Percentiles rank a stretch among this genome's conserved stretches.
Conservation (phyloP, 768 basidiomycete genomes). For the Chlorophyllum brunneum region DNA sequence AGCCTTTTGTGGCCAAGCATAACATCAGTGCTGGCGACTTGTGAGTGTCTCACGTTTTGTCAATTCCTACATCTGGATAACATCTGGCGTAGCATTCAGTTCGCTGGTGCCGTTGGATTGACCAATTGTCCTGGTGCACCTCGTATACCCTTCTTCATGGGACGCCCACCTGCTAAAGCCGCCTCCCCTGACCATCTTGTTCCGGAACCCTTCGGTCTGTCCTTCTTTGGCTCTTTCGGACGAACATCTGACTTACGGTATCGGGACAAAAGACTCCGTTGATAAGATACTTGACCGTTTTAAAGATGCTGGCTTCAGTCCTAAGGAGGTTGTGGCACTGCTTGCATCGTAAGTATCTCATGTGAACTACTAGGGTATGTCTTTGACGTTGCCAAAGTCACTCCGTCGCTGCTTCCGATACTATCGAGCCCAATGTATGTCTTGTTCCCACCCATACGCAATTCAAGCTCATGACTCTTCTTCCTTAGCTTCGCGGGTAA, state of each 20-base stretch:
- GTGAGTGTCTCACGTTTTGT: slow-evolving; percentile 23
- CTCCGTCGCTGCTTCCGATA: slow-evolving; percentile 7
- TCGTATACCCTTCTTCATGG: slow-evolving; percentile 35
- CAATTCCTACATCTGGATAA: not conserved
- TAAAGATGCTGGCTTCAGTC: slow-evolving; percentile 20
- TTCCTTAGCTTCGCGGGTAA: slow-evolving; percentile 6
- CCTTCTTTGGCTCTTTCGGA: not conserved
- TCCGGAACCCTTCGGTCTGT: slow-evolving; percentile 18
- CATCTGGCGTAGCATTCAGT: slow-evolving; percentile 32
- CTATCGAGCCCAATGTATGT: slow-evolving; percentile 6
- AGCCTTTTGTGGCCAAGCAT: slow-evolving; percentile 29
- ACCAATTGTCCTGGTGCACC: slow-evolving; percentile 43
- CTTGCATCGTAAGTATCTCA: slow-evolving; percentile 8
- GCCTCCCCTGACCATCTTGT: slow-evolving; percentile 27
- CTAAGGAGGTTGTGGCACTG: slow-evolving; percentile 15
- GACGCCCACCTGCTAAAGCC: slow-evolving; percentile 29
- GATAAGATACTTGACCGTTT: slow-evolving; percentile 19
- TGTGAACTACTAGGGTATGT: not conserved
- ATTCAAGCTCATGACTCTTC: not conserved
- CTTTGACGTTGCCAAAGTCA: not conserved
- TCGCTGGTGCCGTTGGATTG: slow-evolving; percentile 42
- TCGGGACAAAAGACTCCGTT: slow-evolving; percentile 14
- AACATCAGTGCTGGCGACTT: slow-evolving; percentile 43
- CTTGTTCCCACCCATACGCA: not conserved
- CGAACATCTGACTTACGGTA: not conserved